Evolutionary conservation across 225 moss, liverwort and hornwort species (phyloP), one percentile per base, ranked within the genome.

Genomic region (Bryum argenteum): DNA sequence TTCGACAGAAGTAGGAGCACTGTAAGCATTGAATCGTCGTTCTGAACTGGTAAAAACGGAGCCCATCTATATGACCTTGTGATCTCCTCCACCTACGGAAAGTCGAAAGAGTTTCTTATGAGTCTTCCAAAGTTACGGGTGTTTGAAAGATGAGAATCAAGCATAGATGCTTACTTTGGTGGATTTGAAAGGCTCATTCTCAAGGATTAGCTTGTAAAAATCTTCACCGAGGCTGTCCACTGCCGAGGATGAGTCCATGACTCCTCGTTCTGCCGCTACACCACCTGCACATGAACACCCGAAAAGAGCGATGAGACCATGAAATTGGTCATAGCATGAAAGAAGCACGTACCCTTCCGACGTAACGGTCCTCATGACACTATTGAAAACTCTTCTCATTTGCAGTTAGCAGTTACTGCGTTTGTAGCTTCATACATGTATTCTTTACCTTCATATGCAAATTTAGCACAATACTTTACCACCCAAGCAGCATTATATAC

Each of bases 141-240:
- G 10, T 33, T 77, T 6, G 3, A 64, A 48, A 3, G 3, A 20
- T n/a, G 47, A 39, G 17, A 10, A 12, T 10, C 24, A 62, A 18
- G 16, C 54, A 50, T 17, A 57, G 28, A 26, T 54, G 76, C 73
- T 23, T 82, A 98, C 97, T 84, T 73, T 98, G 5, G 89, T 91
- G 44, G 97, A 98, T 64, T 89, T 98, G 75, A 98, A 98, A 51
- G 97, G 97, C 71, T 98, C 97, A 73, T 98, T 94, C 61, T 91
- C 86, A 66, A 98, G 75, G 21, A 98, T 87, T 26, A 98, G 89
- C 75, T 98, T 92, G 87, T 89, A 98, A 26, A 98, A 98, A 54
- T 98, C 94, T 68, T 89, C 90, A 41, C 97, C 97, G 58, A 98
- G 90, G 75, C 90, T 87, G 63, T 88, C 83, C 53, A 91, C 94